Conservation (phyloP, 2,329 filamentous ascomycete genomes). For the Anisogramma anomala region DNA sequence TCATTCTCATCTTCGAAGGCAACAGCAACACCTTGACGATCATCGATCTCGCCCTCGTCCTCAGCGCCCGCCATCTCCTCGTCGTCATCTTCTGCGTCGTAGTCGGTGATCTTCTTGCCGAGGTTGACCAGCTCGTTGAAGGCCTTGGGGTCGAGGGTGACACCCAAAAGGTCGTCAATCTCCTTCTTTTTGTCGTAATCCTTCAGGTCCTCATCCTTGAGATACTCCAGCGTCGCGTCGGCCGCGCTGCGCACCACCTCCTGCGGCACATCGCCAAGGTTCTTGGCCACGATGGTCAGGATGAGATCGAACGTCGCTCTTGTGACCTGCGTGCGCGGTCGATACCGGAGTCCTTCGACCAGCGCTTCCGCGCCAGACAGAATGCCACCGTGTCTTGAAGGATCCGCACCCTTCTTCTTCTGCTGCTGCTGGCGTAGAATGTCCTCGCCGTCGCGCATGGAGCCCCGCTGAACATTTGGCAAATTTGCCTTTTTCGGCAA, state of each 20-base stretch:
- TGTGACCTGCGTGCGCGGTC: constrained; percentile 82
- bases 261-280: constrained; percentile 84
- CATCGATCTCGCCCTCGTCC: constrained; percentile 71
- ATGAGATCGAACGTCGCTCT: constrained; percentile 91
- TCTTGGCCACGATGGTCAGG: constrained; percentile 75
- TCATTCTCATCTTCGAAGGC: constrained; percentile 92
- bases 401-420: constrained; percentile 71
- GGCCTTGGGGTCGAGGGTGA: constrained; percentile 69
- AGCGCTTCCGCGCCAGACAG: constrained; percentile 74
- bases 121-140: constrained; percentile 96
- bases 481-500: constrained; percentile 67
- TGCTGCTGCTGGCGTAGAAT: constrained; percentile 77
- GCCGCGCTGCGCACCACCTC: constrained; percentile 88
- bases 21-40: constrained; percentile 91
- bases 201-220: constrained; percentile 93
- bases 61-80: constrained; percentile 66
- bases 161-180: constrained; percentile 85
- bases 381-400: constrained; percentile 61
- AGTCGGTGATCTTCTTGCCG: constrained; percentile 98
- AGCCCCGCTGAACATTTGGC: constrained; percentile 62
- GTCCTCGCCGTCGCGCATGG: constrained; percentile 68
- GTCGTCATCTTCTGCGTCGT: constrained; percentile 91
- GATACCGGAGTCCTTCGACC: constrained; percentile 84
- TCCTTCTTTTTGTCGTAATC: constrained; percentile 98
- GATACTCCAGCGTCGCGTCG: constrained; percentile 76